phyloP scores from a whole-genome alignment of 441 rosid species.

The Sinapis alba region DNA sequence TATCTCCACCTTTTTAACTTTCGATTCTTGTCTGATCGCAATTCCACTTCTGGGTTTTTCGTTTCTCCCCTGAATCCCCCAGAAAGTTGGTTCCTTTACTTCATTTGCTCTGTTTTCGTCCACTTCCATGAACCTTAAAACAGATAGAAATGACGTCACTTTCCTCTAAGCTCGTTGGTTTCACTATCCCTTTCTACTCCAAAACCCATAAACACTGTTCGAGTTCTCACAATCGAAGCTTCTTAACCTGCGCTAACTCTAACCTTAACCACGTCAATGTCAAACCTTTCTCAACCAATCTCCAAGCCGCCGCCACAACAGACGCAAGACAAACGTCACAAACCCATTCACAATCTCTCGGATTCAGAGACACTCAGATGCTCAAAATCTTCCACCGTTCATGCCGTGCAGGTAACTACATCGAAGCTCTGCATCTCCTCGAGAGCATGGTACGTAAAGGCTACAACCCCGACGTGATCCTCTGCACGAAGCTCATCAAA shows the following conservation, averaged over 20 bases:
- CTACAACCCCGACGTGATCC: conserved; percentile 62
- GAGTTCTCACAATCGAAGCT: conserved; percentile 14
- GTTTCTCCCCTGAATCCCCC: neutral
- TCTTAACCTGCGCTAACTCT: conserved; percentile 40
- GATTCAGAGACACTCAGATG: conserved; percentile 59
- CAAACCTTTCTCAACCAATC: conserved; percentile 19
- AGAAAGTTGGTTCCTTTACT: conserved; percentile 1
- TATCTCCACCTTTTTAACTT: neutral
- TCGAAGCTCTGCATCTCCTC: conserved; percentile 75
- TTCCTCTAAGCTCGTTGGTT: conserved; percentile 38
- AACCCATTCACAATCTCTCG: conserved; percentile 50
- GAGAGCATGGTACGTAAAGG: conserved; percentile 67
- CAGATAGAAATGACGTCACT: conserved; percentile 26
- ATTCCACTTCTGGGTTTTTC: neutral
- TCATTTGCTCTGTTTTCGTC: conserved; percentile 2
- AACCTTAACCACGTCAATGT: conserved; percentile 27
- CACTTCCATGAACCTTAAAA: conserved; percentile 18
- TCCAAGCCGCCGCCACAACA: conserved; percentile 24
- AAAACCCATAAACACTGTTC: conserved; percentile 26
- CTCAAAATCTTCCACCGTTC: conserved; percentile 57
- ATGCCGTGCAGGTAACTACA: conserved; percentile 57
- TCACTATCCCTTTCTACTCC: conserved; percentile 37
- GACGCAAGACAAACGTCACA: conserved; percentile 42
- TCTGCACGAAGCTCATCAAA: conserved; percentile 79
- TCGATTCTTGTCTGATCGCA: conserved; percentile 19